Conservation (phyloP, 2,329 filamentous ascomycete species). For the Pseudogymnoascus sp. region DNA sequence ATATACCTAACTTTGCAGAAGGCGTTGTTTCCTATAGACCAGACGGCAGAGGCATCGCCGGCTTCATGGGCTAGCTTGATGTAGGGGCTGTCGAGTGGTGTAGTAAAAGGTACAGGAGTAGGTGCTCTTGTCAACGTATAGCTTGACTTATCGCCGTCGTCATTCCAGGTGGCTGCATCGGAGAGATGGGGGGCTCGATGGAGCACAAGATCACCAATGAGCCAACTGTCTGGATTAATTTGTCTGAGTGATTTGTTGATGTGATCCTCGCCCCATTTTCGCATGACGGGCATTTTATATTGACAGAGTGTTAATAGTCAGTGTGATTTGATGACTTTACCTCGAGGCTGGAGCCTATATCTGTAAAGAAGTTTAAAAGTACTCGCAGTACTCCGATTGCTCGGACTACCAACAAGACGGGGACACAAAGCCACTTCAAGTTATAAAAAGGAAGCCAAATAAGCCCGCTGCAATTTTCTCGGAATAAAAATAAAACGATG, state of each 20-base stretch:
- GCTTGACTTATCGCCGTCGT: background rate
- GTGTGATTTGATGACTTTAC: background rate
- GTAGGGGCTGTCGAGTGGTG: background rate
- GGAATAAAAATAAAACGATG: no score
- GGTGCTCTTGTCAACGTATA: background rate
- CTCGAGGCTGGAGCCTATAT: background rate
- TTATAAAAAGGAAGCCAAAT: no score
- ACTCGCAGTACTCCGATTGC: background rate
- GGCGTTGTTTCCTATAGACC: background rate
- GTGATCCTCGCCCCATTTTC: background rate
- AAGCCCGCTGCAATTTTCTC: no score
- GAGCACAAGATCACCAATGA: background rate
- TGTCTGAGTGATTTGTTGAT: background rate
- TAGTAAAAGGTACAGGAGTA: background rate
- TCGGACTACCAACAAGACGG: no score
- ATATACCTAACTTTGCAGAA: background rate
- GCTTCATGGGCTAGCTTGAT: background rate
- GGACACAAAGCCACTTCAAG: no score
- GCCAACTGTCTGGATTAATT: background rate
- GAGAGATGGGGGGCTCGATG: background rate
- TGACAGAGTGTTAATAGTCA: background rate
- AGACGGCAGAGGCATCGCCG: background rate
- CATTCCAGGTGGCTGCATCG: background rate
- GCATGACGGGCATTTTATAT: background rate
- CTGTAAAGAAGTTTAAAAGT: background rate